A percentile compares a stretch with the other conserved stretches of the same genome.
Conservation (phyloP, 2,329 filamentous ascomycete genomes). For the Cordyceps farinosa region DNA sequence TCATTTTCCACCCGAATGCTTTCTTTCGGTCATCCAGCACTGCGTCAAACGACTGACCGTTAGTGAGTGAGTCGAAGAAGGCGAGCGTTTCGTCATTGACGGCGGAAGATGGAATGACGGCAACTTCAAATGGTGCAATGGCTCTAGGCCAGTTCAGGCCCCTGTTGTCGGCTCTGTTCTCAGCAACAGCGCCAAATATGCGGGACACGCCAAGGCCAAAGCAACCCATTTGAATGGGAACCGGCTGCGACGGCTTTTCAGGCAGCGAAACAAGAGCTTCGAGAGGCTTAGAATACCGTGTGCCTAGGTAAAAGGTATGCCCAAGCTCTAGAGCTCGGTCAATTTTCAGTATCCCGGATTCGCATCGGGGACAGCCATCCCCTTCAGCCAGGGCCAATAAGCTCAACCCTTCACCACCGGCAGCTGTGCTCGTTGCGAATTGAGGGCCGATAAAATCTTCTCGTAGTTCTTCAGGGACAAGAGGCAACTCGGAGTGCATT, state of each 20-base stretch:
- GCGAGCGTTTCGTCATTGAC: slow-evolving; percentile 46
- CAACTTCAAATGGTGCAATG: slow-evolving; percentile 80
- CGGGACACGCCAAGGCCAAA: slow-evolving; percentile 93
- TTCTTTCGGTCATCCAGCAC: slow-evolving; percentile 71
- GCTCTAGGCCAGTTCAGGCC: slow-evolving; percentile 85
- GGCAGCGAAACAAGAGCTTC: slow-evolving; percentile 54
- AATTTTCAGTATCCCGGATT: slow-evolving; percentile 57
- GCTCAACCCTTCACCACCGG: slow-evolving; percentile 45
- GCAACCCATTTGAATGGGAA: slow-evolving; percentile 87
- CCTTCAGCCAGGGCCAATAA: slow-evolving; percentile 63
- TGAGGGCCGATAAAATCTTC: slow-evolving; percentile 7
- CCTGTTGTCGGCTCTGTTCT: slow-evolving; percentile 64
- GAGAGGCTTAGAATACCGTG: slow-evolving; percentile 77
- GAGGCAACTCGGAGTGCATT: slow-evolving; percentile 25
- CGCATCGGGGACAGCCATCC: slow-evolving; percentile 71
- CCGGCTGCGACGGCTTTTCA: slow-evolving; percentile 27
- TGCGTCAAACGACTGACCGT: slow-evolving; percentile 49
- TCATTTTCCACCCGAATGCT: slow-evolving; percentile 77
- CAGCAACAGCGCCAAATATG: slow-evolving; percentile 81
- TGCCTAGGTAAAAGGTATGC: slow-evolving; percentile 92
- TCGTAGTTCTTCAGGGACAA: slow-evolving; percentile 23
- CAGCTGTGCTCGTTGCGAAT: slow-evolving; percentile 19
- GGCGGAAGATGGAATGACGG: slow-evolving; percentile 56
- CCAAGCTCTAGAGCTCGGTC: slow-evolving; percentile 82
- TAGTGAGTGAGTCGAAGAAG: slow-evolving; percentile 61